Evolutionary conservation across 2,329 filamentous ascomycete genomes (phyloP), one percentile per base, ranked within the genome.

Genomic region (Clonostachys chloroleuca): DNA sequence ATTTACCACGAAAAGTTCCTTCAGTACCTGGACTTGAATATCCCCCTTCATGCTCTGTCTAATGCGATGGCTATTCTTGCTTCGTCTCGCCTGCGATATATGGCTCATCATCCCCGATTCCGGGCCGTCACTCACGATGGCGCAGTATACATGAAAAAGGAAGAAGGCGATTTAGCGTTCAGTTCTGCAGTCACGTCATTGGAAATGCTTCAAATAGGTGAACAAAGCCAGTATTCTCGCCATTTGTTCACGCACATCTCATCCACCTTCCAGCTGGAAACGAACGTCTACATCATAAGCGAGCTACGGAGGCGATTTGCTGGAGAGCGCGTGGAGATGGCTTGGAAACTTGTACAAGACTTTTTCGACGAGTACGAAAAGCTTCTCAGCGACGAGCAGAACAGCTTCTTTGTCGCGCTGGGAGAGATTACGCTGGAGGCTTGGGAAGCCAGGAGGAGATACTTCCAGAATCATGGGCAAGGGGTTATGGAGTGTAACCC

Each of bases 201-300:
- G 9, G 58, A 65, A 24, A 49, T 55, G 39, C 50, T 54, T 5
- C 47, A 55, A 6, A 14, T 46, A 1, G 54, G 52, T 0, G 43
- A 58, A 8, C 50, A 48, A 5, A 62, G 60, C 47, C 57, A 55
- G 16, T 63, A 60, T 6, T 59, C 59, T 1, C 53, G 54, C 3
- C 62, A 62, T 8, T 40, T 66, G 12, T 54, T 62, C 16, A 53
- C 56, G 1, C 59, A 65, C 10, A 43, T 61, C 18, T 58, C 56
- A 2, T 49, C 55, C 9, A 59, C 53, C n/a, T 49, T 51, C 4
- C 53, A 61, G 5, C 47, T 64, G 14, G 62, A 66, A 12, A 60
- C 60, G 1, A 58, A 55, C 16, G 58, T 66, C 9, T 65, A 61
- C 8, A 51, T 65, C 0, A 45, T 63, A 0, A 63, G 60, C 14